Conservation (phyloP, 164 flowering plant genomes). For the Cinnamomum micranthum region DNA sequence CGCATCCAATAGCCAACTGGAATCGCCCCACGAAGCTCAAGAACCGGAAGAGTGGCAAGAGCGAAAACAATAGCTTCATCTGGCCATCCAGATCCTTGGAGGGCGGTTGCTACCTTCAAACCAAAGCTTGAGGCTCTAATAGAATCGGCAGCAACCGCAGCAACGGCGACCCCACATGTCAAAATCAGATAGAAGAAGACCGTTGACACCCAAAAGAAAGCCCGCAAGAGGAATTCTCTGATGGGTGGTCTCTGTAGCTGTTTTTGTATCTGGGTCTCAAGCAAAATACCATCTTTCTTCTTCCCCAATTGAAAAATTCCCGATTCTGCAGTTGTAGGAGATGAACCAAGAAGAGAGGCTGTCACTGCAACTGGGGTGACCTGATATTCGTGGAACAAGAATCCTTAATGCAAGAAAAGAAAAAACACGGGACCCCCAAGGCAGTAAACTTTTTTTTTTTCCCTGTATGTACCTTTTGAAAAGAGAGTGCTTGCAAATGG, state of each 20-base stretch:
- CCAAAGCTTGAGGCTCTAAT: conserved; percentile 77
- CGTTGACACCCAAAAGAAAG: not conserved
- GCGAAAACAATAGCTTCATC: conserved; percentile 87
- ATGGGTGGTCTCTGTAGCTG: not conserved
- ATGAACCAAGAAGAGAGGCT: not conserved
- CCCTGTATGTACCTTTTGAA: not conserved
- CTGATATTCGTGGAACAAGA: no score
- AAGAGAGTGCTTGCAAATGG: not conserved
- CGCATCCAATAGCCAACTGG: conserved; percentile 99
- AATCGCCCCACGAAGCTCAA: conserved; percentile 98
- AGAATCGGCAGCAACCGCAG: conserved; percentile 46
- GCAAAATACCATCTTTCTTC: not conserved
- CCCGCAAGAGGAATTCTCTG: not conserved
- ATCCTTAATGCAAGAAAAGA: not conserved
- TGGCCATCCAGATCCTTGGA: conserved; percentile 76
- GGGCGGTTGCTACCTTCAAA: conserved; percentile 51
- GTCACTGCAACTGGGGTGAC: not conserved
- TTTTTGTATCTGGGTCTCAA: not conserved
- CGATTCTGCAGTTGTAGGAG: not conserved
- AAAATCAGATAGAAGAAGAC: not conserved
- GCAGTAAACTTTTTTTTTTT: not conserved
- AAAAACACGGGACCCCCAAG: not conserved
- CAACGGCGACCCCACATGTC: not conserved
- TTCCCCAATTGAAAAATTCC: not conserved
- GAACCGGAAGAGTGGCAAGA: conserved; percentile 83